Conservation (phyloP, 306 rosid species). For the Cucurbita maxima region DNA sequence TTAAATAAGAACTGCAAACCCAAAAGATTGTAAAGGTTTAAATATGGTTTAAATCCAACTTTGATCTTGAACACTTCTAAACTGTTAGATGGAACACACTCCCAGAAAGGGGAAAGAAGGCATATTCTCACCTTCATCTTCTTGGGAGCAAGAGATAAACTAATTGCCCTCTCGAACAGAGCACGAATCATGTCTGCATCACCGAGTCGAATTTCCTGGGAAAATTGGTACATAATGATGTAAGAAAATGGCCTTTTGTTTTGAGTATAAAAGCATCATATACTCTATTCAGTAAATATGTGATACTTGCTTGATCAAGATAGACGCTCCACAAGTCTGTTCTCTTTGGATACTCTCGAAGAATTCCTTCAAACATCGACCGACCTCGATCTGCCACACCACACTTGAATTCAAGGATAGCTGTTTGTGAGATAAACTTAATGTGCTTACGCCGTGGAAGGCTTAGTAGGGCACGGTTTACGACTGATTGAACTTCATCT, state of each 20-base stretch:
- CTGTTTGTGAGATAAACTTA: conserved; percentile 72
- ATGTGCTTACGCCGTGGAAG: conserved; percentile 68
- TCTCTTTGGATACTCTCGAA: conserved; percentile 72
- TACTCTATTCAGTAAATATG: not conserved
- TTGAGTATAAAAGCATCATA: not conserved
- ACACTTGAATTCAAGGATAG: conserved; percentile 69
- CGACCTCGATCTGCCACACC: conserved; percentile 85
- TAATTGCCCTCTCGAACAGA: conserved; percentile 77
- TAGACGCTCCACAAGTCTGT: conserved; percentile 86
- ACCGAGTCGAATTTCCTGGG: conserved; percentile 69
- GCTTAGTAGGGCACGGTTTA: conserved; percentile 42
- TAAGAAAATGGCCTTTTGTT: not conserved
- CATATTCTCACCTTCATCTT: conserved; percentile 60
- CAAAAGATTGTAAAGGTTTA: not conserved
- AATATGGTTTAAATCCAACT: not conserved
- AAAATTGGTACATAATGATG: not conserved
- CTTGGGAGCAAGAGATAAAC: conserved; percentile 74
- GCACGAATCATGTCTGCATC: conserved; percentile 63
- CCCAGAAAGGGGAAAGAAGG: not conserved
- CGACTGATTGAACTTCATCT: conserved; percentile 41
- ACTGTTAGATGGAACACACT: not conserved
- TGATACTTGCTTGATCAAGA: conserved; percentile 68
- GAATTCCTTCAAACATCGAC: conserved; percentile 69
- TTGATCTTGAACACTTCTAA: not conserved
- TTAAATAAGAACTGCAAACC: conserved; percentile 69